phyloP scores from a whole-genome alignment of 345 rosid species.

The Citrus medica region DNA sequence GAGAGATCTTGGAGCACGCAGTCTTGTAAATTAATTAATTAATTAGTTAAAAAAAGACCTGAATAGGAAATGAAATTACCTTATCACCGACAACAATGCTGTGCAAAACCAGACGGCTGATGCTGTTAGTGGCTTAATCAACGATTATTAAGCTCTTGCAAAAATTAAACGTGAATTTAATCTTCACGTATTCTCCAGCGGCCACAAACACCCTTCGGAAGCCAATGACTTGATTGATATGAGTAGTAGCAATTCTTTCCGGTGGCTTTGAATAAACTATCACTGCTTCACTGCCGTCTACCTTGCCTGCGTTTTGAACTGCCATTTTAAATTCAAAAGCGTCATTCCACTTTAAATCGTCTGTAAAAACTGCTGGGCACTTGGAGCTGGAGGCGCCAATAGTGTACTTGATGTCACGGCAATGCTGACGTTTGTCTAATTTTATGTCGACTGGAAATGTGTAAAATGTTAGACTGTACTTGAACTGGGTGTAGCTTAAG shows the following conservation, averaged over 20 bases:
- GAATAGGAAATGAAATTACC: conserved; percentile 6
- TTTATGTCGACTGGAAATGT: background rate
- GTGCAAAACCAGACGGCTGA: conserved; percentile 25
- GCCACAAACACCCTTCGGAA: conserved; percentile 27
- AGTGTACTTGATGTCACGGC: conserved; percentile 9
- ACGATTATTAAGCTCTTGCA: conserved; percentile 30
- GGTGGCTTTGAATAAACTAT: conserved; percentile 35
- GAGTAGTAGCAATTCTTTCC: conserved; percentile 4
- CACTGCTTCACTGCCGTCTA: conserved; percentile 30
- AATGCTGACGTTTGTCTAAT: conserved; percentile 18
- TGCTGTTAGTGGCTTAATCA: background rate
- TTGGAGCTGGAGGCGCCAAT: background rate
- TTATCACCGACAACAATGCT: conserved; percentile 22
- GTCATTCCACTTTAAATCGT: background rate
- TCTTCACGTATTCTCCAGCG: conserved; percentile 12
- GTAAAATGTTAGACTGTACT: background rate
- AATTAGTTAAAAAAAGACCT: background rate
- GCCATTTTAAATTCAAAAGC: conserved; percentile 7
- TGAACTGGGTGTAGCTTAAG: conserved; percentile 43
- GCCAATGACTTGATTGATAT: conserved; percentile 30
- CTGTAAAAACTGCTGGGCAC: conserved; percentile 13
- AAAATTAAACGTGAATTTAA: conserved; percentile 21
- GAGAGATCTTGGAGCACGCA: too few species aligned
- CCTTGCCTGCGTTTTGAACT: conserved; percentile 17
- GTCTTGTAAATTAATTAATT: too few species aligned